Evolutionary conservation across 495 filamentous ascomycete species (phyloP), one percentile per base, ranked within the genome.

Genomic region (Penicillium fimorum): DNA sequence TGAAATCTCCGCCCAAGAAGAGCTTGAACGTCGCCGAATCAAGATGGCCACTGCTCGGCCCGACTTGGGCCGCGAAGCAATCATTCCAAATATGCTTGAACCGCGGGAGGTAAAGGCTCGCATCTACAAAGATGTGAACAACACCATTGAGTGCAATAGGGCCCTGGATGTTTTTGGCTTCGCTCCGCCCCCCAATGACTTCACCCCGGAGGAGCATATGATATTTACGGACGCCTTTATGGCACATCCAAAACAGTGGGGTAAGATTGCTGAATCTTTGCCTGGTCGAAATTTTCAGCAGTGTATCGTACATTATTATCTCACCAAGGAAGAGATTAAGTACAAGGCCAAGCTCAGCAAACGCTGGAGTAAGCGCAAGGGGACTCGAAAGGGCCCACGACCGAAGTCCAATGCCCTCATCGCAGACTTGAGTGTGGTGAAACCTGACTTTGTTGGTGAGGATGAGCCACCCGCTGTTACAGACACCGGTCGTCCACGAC

Each of bases 281-380:
- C 80, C 84, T 11, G 78, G 81, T 20, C 86, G 92, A 17, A 85
- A 87, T 60, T 94, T 88, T 72, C 84, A 88, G 60, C 85, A 92
- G 47, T 95, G 90, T 67, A 97, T 98, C 60, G 80, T 91, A 60
- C 95, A 97, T 69, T 97, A 98, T 69, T 98, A 98, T 70, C 82
- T 92, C 58, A 96, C 88, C 53, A 98, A 98, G 71, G 85, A 89
- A 63, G 82, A 85, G 55, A 84, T 85, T 24, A 91, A 90, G 55
- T 93, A 96, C 63, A 95, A 96, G 71, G 87, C 89, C 35, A 89
- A 88, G 67, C 74, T 89, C 46, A 79, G 74, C 27, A 92, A 84
- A 72, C 87, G 85, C 55, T 83, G 85, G 71, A 86, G 84, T 27
- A 86, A 82, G 47, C 84, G 82, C 53, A 78, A 84, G 37, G 84